These are phyloP conservation scores for Leccinum variicolor DNA, from an alignment of 768 basidiomycete genomes.

Conservation along the genomic window DNA sequence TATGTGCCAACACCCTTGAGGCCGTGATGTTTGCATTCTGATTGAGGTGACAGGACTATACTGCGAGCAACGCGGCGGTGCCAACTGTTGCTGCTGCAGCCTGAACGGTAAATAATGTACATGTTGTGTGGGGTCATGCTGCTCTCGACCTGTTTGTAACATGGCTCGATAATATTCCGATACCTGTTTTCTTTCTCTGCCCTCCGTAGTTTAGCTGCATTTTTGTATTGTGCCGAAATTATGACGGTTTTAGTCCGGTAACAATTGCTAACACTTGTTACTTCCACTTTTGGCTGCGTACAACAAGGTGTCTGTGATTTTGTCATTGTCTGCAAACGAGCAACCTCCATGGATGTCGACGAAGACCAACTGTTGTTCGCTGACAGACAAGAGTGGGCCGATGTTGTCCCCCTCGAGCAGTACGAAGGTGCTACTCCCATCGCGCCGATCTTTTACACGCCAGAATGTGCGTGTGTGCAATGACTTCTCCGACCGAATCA, in stretches of 20 bases:
- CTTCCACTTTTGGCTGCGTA: neutral
- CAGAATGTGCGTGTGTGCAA: slow-evolving; percentile 64
- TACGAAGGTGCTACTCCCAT: slow-evolving; percentile 76
- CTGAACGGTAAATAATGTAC: slow-evolving; percentile 5
- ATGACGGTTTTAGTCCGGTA: slow-evolving; percentile 1
- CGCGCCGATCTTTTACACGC: slow-evolving; percentile 89
- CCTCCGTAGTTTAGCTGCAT: slow-evolving; percentile 18
- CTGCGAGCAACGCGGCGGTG: slow-evolving; percentile 44
- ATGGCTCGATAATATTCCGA: slow-evolving; percentile 16
- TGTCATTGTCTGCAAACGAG: neutral
- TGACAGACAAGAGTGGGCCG: slow-evolving; percentile 72
- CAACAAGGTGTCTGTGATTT: neutral
- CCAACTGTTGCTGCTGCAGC: slow-evolving; percentile 45
- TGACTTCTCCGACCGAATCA: neutral
- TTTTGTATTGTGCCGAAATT: slow-evolving; percentile 21
- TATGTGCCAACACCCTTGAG: slow-evolving; percentile 32
- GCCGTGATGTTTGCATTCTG: neutral
- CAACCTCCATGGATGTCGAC: slow-evolving; percentile 12
- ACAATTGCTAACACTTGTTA: neutral
- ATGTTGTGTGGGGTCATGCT: slow-evolving; percentile 7
- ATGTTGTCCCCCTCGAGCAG: slow-evolving; percentile 76
- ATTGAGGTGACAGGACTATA: slow-evolving; percentile 56
- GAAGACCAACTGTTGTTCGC: slow-evolving; percentile 42
- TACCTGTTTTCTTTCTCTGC: slow-evolving; percentile 17
- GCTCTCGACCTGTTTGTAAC: slow-evolving; percentile 4